Conservation (phyloP, 202 grass and related monocot species). For the Hordeum pubiflorum region DNA sequence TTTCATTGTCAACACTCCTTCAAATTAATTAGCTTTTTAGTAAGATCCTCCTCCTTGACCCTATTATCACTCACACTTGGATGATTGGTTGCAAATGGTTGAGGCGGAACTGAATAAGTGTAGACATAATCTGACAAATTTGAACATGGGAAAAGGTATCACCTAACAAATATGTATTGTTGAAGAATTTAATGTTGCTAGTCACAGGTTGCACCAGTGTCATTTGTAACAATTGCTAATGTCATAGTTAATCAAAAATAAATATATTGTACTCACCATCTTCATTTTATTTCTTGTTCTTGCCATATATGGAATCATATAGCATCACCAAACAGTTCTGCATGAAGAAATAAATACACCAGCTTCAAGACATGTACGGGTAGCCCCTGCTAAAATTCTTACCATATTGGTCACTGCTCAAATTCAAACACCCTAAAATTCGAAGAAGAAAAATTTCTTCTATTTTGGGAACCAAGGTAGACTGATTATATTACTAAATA, state of each 20-base stretch:
- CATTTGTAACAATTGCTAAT: background rate
- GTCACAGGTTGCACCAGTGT: background rate
- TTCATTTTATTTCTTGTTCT: conserved; percentile 9
- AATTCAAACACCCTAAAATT: too few species aligned
- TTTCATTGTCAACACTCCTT: conserved; percentile 29
- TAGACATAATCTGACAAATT: conserved; percentile 31
- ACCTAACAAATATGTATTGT: background rate
- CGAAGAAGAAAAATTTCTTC: too few species aligned
- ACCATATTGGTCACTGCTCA: too few species aligned
- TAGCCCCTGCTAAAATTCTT: too few species aligned
- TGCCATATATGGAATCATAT: background rate
- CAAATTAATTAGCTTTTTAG: conserved; percentile 11
- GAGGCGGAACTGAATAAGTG: conserved; percentile 20
- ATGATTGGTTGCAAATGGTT: conserved; percentile 2
- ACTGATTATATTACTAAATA: too few species aligned
- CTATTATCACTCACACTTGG: conserved; percentile 2
- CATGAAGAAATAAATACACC: too few species aligned
- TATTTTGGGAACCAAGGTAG: too few species aligned
- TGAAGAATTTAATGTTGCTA: background rate
- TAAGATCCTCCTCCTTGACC: conserved; percentile 17
- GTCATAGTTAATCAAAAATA: background rate
- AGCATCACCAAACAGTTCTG: background rate
- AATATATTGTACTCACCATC: conserved; percentile 6
- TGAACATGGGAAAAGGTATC: background rate
- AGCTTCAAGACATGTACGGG: too few species aligned